Base-by-base conservation (phyloP, 2,329 filamentous ascomycete genomes). In the Delphinella strobiligena region DNA sequence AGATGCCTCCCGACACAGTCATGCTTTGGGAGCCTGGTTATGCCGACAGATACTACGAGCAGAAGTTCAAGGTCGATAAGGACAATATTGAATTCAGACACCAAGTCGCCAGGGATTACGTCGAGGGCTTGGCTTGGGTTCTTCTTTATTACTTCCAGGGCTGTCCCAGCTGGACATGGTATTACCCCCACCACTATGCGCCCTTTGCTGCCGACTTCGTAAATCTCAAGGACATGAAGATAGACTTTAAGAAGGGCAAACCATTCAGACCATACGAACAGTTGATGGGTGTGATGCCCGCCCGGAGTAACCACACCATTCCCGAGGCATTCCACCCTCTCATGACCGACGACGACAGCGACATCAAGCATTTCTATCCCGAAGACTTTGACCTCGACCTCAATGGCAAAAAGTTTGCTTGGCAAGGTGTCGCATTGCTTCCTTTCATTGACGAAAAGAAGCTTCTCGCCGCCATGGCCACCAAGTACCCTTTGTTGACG, bases 91-190 rank as follows among this genome's bases (percentile, higher is more conserved):
- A 78, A 37, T 96, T 96, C 61, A 82, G 89, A 39, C 82, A 88
- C 60, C 75, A 86, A 54, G 93, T 98, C 41, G 91, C 82, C 27
- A 75, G 78, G 39, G 77, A 84, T n/a, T 98, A 98, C 58, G 87
- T 89, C 10, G 87, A 96, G 66, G 91, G 91, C 27, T 72, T 98
- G 8, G 82, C 82, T 16, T 98, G 93, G 91, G 91, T 98, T 30
- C 67, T 98, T 37, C 70, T 88, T 27, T 98, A 98, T 62, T 98
- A 98, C 60, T 94, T 95, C 61, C 91, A 98, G 61, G 91, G 91
- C 18, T 98, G 91, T 53, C 87, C 91, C 16, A 95, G 87, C 0
- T 98, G 93, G 91, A 93, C 89, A 38, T 98, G 91, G 91, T 98
- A 91, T 59, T 98, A 95, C 55, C 91, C 91, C 1, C 93, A 96